phyloP scores from a whole-genome alignment of 345 rosid genomes.

The Salix caprea region DNA sequence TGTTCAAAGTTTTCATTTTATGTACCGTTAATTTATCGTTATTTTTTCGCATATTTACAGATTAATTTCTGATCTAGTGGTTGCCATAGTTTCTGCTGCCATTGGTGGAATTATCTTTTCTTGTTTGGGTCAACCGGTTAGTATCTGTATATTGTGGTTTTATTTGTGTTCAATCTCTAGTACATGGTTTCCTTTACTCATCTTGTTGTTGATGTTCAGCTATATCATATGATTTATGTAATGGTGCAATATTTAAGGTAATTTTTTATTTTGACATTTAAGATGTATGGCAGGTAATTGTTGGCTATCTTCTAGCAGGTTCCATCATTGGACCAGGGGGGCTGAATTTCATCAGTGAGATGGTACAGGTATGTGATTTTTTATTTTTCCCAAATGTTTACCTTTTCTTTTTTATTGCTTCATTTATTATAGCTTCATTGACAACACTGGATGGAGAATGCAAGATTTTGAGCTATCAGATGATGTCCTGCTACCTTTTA shows the following conservation, averaged over 20 bases:
- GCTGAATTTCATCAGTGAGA: constrained; percentile 88
- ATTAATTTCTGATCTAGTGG: constrained; percentile 94
- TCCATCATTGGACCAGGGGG: constrained; percentile 98
- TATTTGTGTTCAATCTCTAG: constrained; percentile 17
- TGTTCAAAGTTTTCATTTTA: neutral
- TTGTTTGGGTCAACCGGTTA: constrained; percentile 95
- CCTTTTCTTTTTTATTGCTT: neutral
- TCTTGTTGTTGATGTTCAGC: constrained; percentile 5
- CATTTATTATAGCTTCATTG: neutral
- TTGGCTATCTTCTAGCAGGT: constrained; percentile 97
- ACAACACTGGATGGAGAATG: neutral
- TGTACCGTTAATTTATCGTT: neutral
- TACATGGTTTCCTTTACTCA: neutral
- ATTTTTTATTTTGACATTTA: neutral
- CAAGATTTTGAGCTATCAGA: neutral
- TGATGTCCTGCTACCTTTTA: neutral
- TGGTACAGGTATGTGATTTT: constrained; percentile 80
- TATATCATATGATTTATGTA: constrained; percentile 9
- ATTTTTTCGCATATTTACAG: constrained; percentile 38
- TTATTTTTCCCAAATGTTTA: neutral
- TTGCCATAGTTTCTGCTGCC: constrained; percentile 95
- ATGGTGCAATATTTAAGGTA: neutral
- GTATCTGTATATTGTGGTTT: constrained; percentile 24
- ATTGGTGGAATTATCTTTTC: constrained; percentile 95
- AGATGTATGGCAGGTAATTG: constrained; percentile 58